phyloP scores from a whole-genome alignment of 176 grass and related monocot species.

The Triticum aestivum region IWGSC_CS_RefSeq_v2.1 NC_057797.1:740366058-740366557 shows the following conservation, averaged over 20 bases:
- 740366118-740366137: background rate
- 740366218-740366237: conserved; percentile 17
- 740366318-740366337: background rate
- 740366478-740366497: background rate
- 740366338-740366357: background rate
- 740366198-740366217: background rate
- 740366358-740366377: background rate
- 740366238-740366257: background rate
- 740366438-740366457: background rate
- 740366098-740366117: conserved; percentile 7
- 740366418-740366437: background rate
- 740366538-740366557: background rate
- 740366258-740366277: conserved; percentile 9
- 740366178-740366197: background rate
- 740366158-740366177: background rate
- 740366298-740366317: no score
- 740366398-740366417: background rate
- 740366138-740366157: background rate
- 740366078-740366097: background rate
- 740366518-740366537: conserved; percentile 1
- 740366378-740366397: background rate
- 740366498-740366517: background rate
- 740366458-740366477: background rate
- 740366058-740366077: background rate
- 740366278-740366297: background rate